These are phyloP conservation scores for Potentilla sterilis DNA, from an alignment of 306 rosid genomes.

Conservation along the genomic window DNA sequence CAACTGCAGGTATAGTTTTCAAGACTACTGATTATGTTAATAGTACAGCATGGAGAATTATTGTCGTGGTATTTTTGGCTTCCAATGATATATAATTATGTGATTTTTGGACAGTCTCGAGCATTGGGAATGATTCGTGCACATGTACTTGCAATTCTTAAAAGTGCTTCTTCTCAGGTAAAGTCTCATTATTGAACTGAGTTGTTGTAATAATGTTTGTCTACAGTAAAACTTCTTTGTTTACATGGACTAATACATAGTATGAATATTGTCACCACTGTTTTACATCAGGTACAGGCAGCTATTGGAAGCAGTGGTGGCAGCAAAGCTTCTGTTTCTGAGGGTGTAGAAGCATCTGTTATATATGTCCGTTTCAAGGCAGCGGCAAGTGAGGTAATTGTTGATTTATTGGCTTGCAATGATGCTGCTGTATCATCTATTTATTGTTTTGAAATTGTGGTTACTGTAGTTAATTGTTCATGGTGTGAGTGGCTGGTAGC, in stretches of 20 bases:
- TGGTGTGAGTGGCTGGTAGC: conserved; percentile 11
- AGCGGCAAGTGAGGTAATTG: conserved; percentile 86
- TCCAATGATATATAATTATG: conserved; percentile 22
- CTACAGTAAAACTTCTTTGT: background rate
- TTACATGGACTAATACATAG: background rate
- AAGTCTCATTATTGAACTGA: conserved; percentile 31
- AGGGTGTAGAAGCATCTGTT: conserved; percentile 98
- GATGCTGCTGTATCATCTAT: conserved; percentile 10
- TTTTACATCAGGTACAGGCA: conserved; percentile 75
- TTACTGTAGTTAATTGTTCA: conserved; percentile 14
- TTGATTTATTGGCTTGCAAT: conserved; percentile 17
- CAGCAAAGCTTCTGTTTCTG: conserved; percentile 72
- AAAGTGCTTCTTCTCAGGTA: conserved; percentile 96
- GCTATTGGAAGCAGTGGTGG: conserved; percentile 76
- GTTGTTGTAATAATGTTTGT: conserved; percentile 5
- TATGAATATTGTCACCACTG: background rate
- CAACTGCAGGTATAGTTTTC: conserved; percentile 78
- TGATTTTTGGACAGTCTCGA: conserved; percentile 72
- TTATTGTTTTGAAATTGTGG: conserved; percentile 2
- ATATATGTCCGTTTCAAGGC: conserved; percentile 98
- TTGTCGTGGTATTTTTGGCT: conserved; percentile 20
- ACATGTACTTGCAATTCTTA: conserved; percentile 80
- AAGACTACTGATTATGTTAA: conserved; percentile 12
- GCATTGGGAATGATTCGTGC: conserved; percentile 95
- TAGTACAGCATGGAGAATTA: conserved; percentile 15